Evolutionary conservation across 129 eudicot genomes (phyloP).

Genomic region (Ambrosia trifida): DNA sequence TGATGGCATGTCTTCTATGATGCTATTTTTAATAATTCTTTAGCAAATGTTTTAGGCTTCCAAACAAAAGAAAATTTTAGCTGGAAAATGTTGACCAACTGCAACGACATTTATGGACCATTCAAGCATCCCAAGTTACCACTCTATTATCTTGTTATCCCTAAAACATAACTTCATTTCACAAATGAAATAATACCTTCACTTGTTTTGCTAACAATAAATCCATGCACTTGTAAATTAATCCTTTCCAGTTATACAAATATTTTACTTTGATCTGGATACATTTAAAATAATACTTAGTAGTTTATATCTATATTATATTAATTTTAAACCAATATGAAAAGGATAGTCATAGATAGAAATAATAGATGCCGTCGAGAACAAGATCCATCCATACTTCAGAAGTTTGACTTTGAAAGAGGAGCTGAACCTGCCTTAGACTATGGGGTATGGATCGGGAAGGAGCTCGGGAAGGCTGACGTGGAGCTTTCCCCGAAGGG

Average conservation of each 20-base stretch:
- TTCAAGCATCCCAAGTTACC: constrained; percentile 17
- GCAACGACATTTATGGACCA: constrained; percentile 16
- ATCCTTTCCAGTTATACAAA: too few species aligned
- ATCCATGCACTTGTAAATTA: too few species aligned
- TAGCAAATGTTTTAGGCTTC: not conserved
- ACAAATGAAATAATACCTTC: not conserved
- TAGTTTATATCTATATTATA: too few species aligned
- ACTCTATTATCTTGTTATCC: constrained; percentile 6
- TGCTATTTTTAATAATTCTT: not conserved
- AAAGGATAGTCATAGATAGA: too few species aligned
- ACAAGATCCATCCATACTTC: not conserved
- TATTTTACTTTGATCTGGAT: too few species aligned
- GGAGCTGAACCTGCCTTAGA: not conserved
- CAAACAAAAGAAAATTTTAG: not conserved
- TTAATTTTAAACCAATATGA: not conserved
- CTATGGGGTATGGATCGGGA: too few species aligned
- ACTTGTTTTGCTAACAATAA: too few species aligned
- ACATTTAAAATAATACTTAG: too few species aligned
- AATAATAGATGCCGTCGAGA: not conserved
- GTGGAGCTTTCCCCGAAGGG: too few species aligned
- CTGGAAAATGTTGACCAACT: constrained; percentile 32
- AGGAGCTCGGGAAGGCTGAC: too few species aligned
- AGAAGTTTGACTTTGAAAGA: constrained; percentile 21
- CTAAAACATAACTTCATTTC: not conserved
- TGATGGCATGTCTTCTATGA: too few species aligned